Base-by-base conservation (phyloP, 495 filamentous ascomycete species). In the Talaromyces ruber region DNA sequence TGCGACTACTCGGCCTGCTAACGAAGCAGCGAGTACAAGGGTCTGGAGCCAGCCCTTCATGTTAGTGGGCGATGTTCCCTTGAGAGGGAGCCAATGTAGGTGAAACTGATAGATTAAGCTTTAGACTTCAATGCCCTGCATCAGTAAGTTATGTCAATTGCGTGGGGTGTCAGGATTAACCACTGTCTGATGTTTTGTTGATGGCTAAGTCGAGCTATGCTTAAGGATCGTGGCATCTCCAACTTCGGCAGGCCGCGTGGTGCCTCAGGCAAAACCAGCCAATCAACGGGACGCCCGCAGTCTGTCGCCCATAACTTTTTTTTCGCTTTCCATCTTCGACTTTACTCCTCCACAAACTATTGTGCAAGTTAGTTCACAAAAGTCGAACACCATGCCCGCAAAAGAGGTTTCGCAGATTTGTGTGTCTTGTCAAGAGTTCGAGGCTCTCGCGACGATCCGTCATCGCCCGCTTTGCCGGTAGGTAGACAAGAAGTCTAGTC, bases 31-130 rank as follows among this genome's bases (percentile, higher is more conserved):
- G 39, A 81, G 66, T 61, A 81, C 71, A 30, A 81, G 68, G 37
- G 76, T 73, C 67, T 75, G 72, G 65, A 80, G 70, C 79, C 76
- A 81, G 71, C 76, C 78, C 72, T 79, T 84, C 82, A 81, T 85
- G 62, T 62, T 78, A 69, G 66, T 59, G 6, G 59, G 59, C 37
- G 43, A 16, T 29, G 25, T 22, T 39, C 37, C 59, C 59, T 16
- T 45, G n/a, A 22, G 24, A 57, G 26, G 26, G 54, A 57, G 54
- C n/a, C 54, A 22, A 52, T 22, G 51, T 7, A 25, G 26, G 54
- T 21, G 28, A 60, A 26, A 9, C 29, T 59, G 34, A 43, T 43
- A 45, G 8, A 28, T 59, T 59, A 5, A 8, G 26, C 14, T 58
- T 58, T 25, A 30, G 9, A 28, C 3, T 14, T 30, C 24, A 30